Conservation (phyloP, 306 rosid genomes). For the Corylus avellana region DNA sequence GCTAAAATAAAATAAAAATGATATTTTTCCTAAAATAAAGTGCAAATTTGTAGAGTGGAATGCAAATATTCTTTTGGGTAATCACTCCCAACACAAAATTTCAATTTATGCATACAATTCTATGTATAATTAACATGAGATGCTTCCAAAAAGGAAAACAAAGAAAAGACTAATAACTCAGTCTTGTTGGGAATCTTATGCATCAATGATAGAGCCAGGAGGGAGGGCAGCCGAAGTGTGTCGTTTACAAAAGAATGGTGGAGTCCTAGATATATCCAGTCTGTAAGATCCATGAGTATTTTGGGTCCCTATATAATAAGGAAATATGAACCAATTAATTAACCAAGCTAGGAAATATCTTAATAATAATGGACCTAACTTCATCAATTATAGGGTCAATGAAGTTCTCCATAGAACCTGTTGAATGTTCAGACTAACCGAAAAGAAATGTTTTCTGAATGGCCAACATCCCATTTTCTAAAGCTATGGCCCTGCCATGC, state of each 20-base stretch:
- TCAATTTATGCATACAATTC: neutral
- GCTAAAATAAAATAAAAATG: too few relatives aligned
- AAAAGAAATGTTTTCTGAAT: slow-evolving; percentile 40
- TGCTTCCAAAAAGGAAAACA: neutral
- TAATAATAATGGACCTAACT: neutral
- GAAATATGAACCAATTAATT: neutral
- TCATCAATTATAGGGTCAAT: slow-evolving; percentile 19
- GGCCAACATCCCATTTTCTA: slow-evolving; percentile 74
- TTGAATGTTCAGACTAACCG: slow-evolving; percentile 29
- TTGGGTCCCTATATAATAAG: neutral
- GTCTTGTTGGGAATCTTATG: neutral
- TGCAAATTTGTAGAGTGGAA: too few relatives aligned
- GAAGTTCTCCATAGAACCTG: neutral
- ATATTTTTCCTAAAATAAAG: too few relatives aligned
- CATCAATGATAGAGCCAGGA: slow-evolving; percentile 16
- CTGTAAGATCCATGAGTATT: slow-evolving; percentile 5
- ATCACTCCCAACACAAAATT: too few relatives aligned
- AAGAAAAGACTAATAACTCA: neutral
- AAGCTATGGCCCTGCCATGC: slow-evolving; percentile 47
- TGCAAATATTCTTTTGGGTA: too few relatives aligned
- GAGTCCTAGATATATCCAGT: slow-evolving; percentile 22
- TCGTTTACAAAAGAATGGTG: neutral
- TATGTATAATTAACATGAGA: neutral
- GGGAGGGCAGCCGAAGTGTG: neutral
- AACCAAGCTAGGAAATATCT: neutral